phyloP scores from a whole-genome alignment of 305 asterid genomes.

The Plantago lanceolata region DNA sequence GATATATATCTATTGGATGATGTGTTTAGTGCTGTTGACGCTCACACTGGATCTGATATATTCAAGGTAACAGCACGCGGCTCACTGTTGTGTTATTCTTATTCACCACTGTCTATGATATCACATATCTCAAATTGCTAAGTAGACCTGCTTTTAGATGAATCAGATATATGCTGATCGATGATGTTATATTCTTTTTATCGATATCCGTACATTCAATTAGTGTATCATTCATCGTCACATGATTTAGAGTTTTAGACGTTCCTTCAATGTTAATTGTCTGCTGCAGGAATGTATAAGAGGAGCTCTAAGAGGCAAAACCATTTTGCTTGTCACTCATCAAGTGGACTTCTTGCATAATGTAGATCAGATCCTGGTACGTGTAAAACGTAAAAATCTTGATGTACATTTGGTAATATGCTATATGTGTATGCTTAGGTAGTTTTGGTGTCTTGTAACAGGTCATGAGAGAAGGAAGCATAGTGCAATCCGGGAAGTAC shows the following conservation, averaged over 20 bases:
- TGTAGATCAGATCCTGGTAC: conserved; percentile 76
- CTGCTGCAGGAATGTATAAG: conserved; percentile 77
- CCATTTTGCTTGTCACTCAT: conserved; percentile 86
- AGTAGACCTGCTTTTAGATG: neutral
- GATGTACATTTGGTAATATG: too few species aligned
- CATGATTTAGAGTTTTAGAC: too few species aligned
- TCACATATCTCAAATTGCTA: neutral
- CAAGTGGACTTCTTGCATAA: conserved; percentile 98
- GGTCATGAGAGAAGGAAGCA: conserved; percentile 93
- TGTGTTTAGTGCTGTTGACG: conserved; percentile 94
- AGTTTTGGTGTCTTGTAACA: conserved; percentile 29
- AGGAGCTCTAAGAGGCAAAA: conserved; percentile 74
- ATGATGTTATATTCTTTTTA: too few species aligned
- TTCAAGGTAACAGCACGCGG: conserved; percentile 58
- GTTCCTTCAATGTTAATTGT: neutral
- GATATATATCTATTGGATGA: conserved; percentile 90
- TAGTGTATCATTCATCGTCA: neutral
- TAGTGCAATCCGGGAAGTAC: conserved; percentile 85
- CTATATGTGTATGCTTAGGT: too few species aligned
- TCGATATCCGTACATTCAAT: too few species aligned
- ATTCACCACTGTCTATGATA: neutral
- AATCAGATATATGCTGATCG: neutral
- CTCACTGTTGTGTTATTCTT: neutral
- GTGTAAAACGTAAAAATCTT: conserved; percentile 21
- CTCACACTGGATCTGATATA: conserved; percentile 93